Percentiles rank a stretch among this genome's conserved stretches.
Conservation (phyloP, 345 rosid genomes). For the Syzygium grande region DNA sequence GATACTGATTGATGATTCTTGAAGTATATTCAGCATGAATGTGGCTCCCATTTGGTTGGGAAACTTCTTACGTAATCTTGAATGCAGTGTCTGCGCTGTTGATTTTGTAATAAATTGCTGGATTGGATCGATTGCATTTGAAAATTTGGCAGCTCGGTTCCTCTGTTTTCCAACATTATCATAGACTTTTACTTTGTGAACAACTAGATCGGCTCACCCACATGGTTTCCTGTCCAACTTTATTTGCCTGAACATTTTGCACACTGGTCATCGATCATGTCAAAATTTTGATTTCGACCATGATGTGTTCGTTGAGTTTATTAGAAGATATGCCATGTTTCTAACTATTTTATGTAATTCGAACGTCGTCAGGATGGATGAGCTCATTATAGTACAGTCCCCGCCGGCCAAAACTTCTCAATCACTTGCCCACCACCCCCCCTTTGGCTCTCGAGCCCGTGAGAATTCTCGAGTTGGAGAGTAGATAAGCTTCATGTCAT, state of each 20-base stretch:
- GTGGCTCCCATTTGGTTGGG: background rate
- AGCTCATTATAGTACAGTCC: background rate
- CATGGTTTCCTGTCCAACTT: background rate
- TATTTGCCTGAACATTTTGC: background rate
- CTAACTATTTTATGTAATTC: too few species aligned
- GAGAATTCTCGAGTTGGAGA: background rate
- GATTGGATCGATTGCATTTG: background rate
- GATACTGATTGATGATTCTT: background rate
- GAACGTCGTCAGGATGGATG: background rate
- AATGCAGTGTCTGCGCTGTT: background rate
- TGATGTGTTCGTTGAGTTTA: too few species aligned
- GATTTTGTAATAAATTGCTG: background rate
- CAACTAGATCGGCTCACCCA: background rate
- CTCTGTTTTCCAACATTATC: background rate
- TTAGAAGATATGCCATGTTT: too few species aligned
- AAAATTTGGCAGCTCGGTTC: background rate
- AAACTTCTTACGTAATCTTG: background rate
- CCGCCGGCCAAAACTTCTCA: background rate
- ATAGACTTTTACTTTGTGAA: background rate
- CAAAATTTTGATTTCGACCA: background rate
- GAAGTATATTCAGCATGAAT: background rate
- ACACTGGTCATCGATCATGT: background rate
- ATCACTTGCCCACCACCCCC: slow-evolving; percentile 6
- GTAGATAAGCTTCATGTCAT: too few species aligned
- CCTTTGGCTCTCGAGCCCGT: slow-evolving; percentile 6